Conservation (phyloP, 208 protist species). For the Leishmania arabica region DNA sequence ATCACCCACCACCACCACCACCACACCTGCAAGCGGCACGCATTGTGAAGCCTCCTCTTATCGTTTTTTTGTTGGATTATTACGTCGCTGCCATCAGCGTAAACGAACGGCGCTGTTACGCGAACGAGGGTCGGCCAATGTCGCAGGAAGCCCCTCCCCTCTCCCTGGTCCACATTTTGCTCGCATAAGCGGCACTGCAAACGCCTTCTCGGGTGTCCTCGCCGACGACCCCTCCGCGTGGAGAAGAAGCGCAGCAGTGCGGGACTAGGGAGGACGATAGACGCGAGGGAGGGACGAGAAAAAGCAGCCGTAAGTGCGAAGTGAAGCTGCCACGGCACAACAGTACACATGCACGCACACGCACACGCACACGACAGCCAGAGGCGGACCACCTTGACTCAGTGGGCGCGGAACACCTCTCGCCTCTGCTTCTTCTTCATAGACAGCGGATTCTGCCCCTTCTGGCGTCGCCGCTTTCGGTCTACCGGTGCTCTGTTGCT, state of each 20-base stretch:
- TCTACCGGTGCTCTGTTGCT: not conserved
- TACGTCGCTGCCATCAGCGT: not conserved
- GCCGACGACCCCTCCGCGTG: not conserved
- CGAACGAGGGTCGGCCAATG: not conserved
- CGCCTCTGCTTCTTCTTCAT: slow-evolving; percentile 80
- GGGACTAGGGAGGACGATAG: no score
- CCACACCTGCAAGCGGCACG: not conserved
- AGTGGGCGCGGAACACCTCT: slow-evolving; percentile 61
- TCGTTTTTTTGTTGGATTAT: not conserved
- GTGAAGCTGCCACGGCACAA: not conserved
- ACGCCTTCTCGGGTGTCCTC: not conserved
- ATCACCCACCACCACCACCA: no score
- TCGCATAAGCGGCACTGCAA: not conserved
- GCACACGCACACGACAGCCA: not conserved
- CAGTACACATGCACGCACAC: no score
- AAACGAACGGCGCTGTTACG: not conserved
- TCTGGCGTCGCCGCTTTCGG: slow-evolving; percentile 25
- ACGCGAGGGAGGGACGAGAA: not conserved
- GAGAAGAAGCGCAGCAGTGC: not conserved
- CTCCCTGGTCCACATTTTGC: not conserved
- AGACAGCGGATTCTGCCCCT: slow-evolving; percentile 75
- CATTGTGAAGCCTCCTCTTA: not conserved
- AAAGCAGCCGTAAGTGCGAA: not conserved
- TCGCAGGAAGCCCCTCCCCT: not conserved
- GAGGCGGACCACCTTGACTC: not conserved